Evolutionary conservation across 2,329 filamentous ascomycete species (phyloP), one percentile per base, ranked within the genome.

Genomic region (Cladophialophora chaetospira): DNA sequence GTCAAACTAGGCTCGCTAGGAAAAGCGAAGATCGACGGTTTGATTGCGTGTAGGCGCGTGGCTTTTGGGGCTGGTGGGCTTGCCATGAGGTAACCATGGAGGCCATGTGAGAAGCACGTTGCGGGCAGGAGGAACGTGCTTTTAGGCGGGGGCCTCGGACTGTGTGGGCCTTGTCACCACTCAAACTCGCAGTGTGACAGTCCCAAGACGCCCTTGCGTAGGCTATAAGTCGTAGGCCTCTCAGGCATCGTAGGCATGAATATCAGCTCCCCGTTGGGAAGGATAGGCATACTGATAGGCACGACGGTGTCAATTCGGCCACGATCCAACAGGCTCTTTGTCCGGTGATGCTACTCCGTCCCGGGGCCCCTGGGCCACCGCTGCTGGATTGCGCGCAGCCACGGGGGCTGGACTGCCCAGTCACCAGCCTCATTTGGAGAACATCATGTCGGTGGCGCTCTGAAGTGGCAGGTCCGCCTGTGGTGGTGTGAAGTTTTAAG

Each of bases 261-360:
- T 35, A 59, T 53, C 51, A 36, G 33, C 47, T 36, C 47, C 36
- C 38, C 51, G 38, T 25, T 21, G 21, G 57, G 42, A 11, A 48
- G 47, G 49, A 52, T 52, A 38, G 45, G 42, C 57, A 55, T 29
- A 3, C 28, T n/a, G 48, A 43, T 57, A 33, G 53, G 53, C 54
- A 19, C 25, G 54, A 28, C 28, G 23, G 36, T 38, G 38, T 44
- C 31, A 38, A 3, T 49, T n/a, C 23, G 21, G 29, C 36, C 19
- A 35, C 25, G 33, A 15, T 35, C 47, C 23, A 17, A 29, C 35
- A 25, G 10, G 25, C 19, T 8, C 15, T 5, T n/a, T 25, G 23
- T 25, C n/a, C 19, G 23, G 42, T 11, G 15, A 6, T 23, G 23
- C 19, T 25, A 33, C 6, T 33, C 8, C 13, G 29, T 33, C 29